phyloP scores from a whole-genome alignment of 768 basidiomycete species.

The Multifurca ochricompacta region DNA sequence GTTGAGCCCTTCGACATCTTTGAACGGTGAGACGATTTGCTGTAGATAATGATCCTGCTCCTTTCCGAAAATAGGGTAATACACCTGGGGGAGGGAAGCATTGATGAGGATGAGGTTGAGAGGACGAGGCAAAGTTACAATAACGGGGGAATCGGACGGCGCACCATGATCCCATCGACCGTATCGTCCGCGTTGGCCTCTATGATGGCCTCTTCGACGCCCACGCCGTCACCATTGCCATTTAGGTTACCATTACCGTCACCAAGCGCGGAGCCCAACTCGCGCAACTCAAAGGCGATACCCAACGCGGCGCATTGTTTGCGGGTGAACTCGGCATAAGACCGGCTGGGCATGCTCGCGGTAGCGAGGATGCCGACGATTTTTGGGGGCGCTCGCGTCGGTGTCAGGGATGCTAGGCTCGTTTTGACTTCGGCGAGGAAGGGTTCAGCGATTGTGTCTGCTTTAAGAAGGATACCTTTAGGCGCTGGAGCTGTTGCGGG shows the following conservation, averaged over 20 bases:
- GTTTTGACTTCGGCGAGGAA: slow-evolving; percentile 64
- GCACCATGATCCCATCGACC: slow-evolving; percentile 93
- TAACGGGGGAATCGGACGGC: slow-evolving; percentile 23
- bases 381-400: slow-evolving; percentile 43
- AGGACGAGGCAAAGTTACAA: background rate
- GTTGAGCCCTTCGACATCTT: slow-evolving; percentile 96
- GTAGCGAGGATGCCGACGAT: slow-evolving; percentile 91
- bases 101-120: no score
- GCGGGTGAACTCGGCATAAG: slow-evolving; percentile 85
- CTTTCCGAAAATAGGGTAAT: slow-evolving; percentile 92
- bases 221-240: slow-evolving; percentile 78
- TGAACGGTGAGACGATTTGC: slow-evolving; percentile 91
- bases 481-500: slow-evolving; percentile 30
- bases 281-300: slow-evolving; percentile 75
- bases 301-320: slow-evolving; percentile 88
- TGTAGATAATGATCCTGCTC: slow-evolving; percentile 97
- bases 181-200: slow-evolving; percentile 84
- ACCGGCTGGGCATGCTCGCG: slow-evolving; percentile 66
- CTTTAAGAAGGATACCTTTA: slow-evolving; percentile 73
- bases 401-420: slow-evolving; percentile 31
- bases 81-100: slow-evolving; percentile 47
- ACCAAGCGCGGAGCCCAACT: slow-evolving; percentile 48
- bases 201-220: slow-evolving; percentile 94
- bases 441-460: slow-evolving; percentile 62
- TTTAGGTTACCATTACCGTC: no score